Evolutionary conservation across 768 basidiomycete species (phyloP), one percentile per base, ranked within the genome.

Genomic region (Auricularia sp.): DNA sequence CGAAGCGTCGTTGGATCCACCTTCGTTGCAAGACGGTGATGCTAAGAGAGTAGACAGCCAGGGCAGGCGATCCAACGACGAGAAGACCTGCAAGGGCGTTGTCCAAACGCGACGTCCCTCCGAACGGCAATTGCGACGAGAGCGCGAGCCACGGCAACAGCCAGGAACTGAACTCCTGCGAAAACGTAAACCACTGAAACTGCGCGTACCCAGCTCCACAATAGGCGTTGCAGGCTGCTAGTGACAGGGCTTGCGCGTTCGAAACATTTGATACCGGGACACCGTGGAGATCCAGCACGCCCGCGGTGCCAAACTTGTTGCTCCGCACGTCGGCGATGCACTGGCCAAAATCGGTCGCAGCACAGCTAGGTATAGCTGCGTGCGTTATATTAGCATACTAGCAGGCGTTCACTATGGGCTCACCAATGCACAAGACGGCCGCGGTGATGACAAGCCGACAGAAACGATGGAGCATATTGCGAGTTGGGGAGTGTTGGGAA

Each of bases 71-170:
- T 0, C 81, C 81, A 33, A 82, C 68, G 1, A 79, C 76, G 42
- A 82, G 71, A 7, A 82, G 14, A 21, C 76, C 75, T 7, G 79
- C 77, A 66, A 75, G 72, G 44, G 81, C 69, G 62, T 81, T 80
- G 21, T 79, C 78, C n/a, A 73, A 66, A 34, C 69, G 75, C 61
- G 75, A 74, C 11, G 67, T 71, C 36, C 77, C 73, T 7, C 80
- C 80, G 33, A 80, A 83, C 0, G 81, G 82, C n/a, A 83, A 75
- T 59, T 81, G 80, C 0, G 80, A 80, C 21, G 82, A 70, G 7
- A 83, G 66, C 0, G 81, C 79, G 12, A 83, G 74, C 74, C 79
- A 81, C 6, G 81, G 81, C 5, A 83, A 64, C 2, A 83, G 71
- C 81, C 81, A 83, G 0, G 79, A 67, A 8, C 74, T 72, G 67